phyloP scores from a whole-genome alignment of 768 basidiomycete genomes.

The Mycena alexandri region DNA sequence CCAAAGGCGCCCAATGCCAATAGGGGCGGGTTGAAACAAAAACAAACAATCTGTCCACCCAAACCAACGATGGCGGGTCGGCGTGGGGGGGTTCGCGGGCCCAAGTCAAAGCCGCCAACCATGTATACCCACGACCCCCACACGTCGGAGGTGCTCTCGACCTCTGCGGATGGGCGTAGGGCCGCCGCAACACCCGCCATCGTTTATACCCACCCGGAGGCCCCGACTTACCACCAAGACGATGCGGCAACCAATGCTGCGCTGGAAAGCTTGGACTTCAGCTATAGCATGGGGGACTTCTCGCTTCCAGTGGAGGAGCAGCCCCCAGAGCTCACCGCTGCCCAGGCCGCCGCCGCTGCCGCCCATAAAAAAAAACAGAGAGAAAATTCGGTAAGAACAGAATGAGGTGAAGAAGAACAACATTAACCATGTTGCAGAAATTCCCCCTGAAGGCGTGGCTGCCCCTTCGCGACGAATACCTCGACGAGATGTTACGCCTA shows the following conservation, averaged over 20 bases:
- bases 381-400: not conserved
- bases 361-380: not conserved
- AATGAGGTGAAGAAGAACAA: too few species aligned
- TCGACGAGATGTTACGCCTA: conserved; percentile 4
- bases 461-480: not conserved
- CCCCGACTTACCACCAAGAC: not conserved
- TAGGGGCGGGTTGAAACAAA: too few species aligned
- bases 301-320: not conserved
- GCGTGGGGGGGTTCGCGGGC: too few species aligned
- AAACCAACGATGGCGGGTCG: too few species aligned
- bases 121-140: not conserved
- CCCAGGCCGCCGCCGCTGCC: not conserved
- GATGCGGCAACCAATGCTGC: not conserved
- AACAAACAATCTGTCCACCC: too few species aligned
- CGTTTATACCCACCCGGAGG: not conserved
- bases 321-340: not conserved
- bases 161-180: not conserved
- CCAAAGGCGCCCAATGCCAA: too few species aligned
- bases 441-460: not conserved
- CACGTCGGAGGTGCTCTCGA: not conserved
- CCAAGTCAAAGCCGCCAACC: not conserved
- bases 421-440: not conserved
- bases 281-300: not conserved
- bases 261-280: not conserved
- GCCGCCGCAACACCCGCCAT: not conserved